Percentiles rank a stretch among this genome's conserved stretches.
Evolutionary conservation across 2,329 filamentous ascomycete genomes (phyloP).

Genomic region (Ascochyta fabae): DNA sequence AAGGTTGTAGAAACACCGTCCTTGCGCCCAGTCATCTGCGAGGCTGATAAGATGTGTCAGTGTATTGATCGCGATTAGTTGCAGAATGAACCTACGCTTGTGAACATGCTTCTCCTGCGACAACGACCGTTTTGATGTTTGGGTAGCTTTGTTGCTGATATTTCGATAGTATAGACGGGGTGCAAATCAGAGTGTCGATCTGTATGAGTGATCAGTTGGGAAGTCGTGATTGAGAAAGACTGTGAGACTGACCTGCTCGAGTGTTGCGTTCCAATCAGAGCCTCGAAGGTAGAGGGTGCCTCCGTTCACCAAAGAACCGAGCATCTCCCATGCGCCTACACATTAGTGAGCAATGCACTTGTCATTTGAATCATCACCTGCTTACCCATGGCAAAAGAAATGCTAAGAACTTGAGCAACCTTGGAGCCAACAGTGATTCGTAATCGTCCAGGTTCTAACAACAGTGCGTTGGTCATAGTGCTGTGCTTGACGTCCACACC

Average conservation of each 20-base stretch:
- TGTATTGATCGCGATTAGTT: too few relatives aligned
- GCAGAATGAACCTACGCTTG: constrained; percentile 45
- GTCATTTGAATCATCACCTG: neutral
- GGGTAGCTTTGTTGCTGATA: constrained; percentile 57
- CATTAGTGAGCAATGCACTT: neutral
- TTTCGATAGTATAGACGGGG: constrained; percentile 62
- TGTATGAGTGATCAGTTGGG: constrained; percentile 23
- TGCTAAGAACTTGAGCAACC: constrained; percentile 63
- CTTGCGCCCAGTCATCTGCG: constrained; percentile 62
- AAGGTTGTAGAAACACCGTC: constrained; percentile 56
- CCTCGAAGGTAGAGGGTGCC: constrained; percentile 62
- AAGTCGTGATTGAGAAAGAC: neutral
- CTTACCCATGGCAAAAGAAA: constrained; percentile 68
- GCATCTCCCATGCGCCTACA: constrained; percentile 65
- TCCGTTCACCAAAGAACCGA: constrained; percentile 63
- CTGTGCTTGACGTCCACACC: constrained; percentile 64
- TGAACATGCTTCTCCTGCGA: constrained; percentile 61
- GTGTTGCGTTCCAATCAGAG: constrained; percentile 57
- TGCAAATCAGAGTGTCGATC: constrained; percentile 62
- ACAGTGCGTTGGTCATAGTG: constrained; percentile 62
- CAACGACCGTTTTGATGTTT: constrained; percentile 61
- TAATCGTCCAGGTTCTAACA: constrained; percentile 59
- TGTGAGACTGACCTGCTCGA: constrained; percentile 51
- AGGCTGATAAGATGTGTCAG: constrained; percentile 42
- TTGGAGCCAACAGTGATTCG: constrained; percentile 58